Evolutionary conservation across 306 rosid species (phyloP), one percentile per base, ranked within the genome.

Genomic region (Astragalus membranaceus): DNA sequence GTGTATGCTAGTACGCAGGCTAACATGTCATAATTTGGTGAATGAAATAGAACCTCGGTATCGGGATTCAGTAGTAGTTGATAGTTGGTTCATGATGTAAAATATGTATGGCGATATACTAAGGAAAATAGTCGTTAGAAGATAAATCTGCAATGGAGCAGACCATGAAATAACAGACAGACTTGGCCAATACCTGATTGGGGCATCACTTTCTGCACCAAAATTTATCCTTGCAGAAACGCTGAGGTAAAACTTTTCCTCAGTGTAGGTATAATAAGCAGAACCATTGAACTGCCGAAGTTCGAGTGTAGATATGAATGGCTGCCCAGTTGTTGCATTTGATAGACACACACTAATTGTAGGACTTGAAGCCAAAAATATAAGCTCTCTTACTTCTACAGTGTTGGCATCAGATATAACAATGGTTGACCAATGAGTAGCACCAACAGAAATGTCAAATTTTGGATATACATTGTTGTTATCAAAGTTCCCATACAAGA

Each of bases 281-380:
- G 99, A 94, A 67, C 97, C 97, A 69, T 94, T 94, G 86, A 94
- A 94, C 69, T 91, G 97, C 50, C 99, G 88, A 51, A 94, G 97
- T 83, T 94, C 99, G 63, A 94, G 96, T 0, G 99, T 88, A 10
- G 99, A 94, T 76, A 94, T 91, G 82, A 94, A 94, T 39, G 97
- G 99, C 47, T 84, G 80, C 64, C 99, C 99, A 5, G 99, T 94
- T 20, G 99, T 94, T 53, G 99, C 99, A 87, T 94, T 94, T 74
- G 99, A 94, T 71, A 94, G 81, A 65, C 99, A 94, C 35, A 94
- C 85, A 74, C 96, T 86, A 42, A 87, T 80, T 5, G 95, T 81
- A 59, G 96, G 78, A 91, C 82, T 83, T 60, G 81, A 57, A 70
- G 99, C 97, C 84, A 87, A 75, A 77, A 94, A 94, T 74, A 94